Conservation (phyloP, 805 yeast genomes). For the Hanseniaspora pseudoguilliermondii region DNA sequence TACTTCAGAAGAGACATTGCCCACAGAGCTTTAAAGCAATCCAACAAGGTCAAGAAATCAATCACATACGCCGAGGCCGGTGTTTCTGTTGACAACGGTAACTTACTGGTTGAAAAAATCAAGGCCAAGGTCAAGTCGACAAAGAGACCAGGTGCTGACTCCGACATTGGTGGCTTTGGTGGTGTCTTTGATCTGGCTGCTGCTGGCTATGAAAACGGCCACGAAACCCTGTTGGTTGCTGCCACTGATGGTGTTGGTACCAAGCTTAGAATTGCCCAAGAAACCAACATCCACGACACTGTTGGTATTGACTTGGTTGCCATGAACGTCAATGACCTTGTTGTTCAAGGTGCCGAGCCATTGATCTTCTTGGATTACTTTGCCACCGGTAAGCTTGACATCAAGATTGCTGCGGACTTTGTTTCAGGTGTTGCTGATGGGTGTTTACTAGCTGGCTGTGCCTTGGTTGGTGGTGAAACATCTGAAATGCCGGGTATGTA, state of each 20-base stretch:
- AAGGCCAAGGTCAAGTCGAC: constrained; percentile 86
- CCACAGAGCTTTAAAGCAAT: constrained; percentile 76
- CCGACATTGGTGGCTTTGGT: constrained; percentile 98
- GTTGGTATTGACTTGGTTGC: constrained; percentile 98
- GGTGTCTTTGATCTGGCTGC: constrained; percentile 83
- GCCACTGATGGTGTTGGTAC: constrained; percentile 99
- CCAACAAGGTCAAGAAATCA: constrained; percentile 24
- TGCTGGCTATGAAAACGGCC: constrained; percentile 62
- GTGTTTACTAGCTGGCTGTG: constrained; percentile 89
- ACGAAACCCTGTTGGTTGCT: constrained; percentile 74
- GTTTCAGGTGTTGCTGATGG: constrained; percentile 95
- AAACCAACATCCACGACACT: constrained; percentile 78
- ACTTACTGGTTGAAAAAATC: constrained; percentile 75
- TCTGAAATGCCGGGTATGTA: constrained; percentile 99
- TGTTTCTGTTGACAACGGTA: constrained; percentile 94
- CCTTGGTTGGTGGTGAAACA: constrained; percentile 97
- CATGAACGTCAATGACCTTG: constrained; percentile 95
- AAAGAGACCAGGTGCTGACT: constrained; percentile 89
- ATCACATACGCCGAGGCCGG: constrained; percentile 93
- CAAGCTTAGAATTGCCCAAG: constrained; percentile 87
- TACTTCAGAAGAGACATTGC: constrained; percentile 91
- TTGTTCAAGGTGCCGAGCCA: constrained; percentile 99
- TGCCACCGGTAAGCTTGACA: constrained; percentile 86
- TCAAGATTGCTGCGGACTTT: constrained; percentile 70
- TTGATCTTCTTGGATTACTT: constrained; percentile 88